Base-by-base conservation (phyloP, 495 filamentous ascomycete genomes). In the Aspergillus nanangensis region DNA sequence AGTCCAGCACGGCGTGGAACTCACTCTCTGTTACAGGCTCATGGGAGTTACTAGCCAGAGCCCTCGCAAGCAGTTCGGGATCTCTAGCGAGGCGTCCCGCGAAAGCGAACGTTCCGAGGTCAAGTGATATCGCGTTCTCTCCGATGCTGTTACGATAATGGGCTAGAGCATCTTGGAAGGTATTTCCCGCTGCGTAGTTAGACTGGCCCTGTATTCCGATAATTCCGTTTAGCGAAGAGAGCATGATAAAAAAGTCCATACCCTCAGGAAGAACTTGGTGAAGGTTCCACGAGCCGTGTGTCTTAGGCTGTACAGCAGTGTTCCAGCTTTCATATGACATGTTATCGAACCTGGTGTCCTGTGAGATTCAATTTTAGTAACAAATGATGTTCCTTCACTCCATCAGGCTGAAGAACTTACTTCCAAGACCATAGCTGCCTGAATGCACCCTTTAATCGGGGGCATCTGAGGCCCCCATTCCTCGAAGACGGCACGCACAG, bases 111-210 rank as follows among this genome's bases (percentile, higher is more conserved):
- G 23, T 13, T 1, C 43, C 48, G 13, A 51, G 25, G n/a, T 46
- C 48, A 0, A 49, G 14, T 5, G 48, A 41, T 2, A 29, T 37
- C 2, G 56, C 59, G 2, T 48, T 56, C 45, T 58, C 43, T 1
- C 63, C 63, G 5, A 35, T 45, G 0, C 49, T 31, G 27, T 50
- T 45, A 3, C 67, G 66, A 33, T 66, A 58, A 0, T 53, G 56
- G 3, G 70, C 69, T 1, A 74, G 55, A 0, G 56, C 61, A 31
- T 74, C 70, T 52, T 71, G 66, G 40, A 66, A 74, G 0, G 67
- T 66, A 11, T 70, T 70, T 19, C 75, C 79, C 1, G 78, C 73
- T 2, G 75, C 69, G 49, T 83, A 83, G 39, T 77, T 75, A 4
- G 72, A 63, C 47, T 83, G 78, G 0, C 71, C 70, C 8, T 56